phyloP scores from a whole-genome alignment of 2,329 filamentous ascomycete genomes.

The Nemania serpens region DNA sequence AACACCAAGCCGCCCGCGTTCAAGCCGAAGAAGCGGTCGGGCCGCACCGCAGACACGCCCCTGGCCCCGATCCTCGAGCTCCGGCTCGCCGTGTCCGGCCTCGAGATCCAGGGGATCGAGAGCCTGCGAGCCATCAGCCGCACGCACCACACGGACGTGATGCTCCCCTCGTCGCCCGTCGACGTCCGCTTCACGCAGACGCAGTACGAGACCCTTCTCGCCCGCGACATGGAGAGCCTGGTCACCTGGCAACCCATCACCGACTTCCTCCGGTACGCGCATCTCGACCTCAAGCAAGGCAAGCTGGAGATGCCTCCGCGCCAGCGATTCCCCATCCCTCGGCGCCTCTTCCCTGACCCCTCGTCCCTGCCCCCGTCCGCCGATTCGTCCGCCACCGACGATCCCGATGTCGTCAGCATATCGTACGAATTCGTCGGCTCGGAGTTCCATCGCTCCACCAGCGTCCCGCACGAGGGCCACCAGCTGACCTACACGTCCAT shows the following conservation, averaged over 20 bases:
- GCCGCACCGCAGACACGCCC: slow-evolving; percentile 27
- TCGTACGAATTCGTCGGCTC: slow-evolving; percentile 53
- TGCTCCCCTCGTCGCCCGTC: slow-evolving; percentile 52
- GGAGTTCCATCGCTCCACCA: slow-evolving; percentile 55
- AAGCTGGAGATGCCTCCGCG: slow-evolving; percentile 46
- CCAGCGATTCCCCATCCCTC: slow-evolving; percentile 42
- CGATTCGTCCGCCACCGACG: background rate
- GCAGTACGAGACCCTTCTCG: slow-evolving; percentile 41
- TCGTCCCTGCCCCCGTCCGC: background rate
- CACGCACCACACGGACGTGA: slow-evolving; percentile 48
- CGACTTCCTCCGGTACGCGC: slow-evolving; percentile 50
- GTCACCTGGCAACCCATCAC: slow-evolving; percentile 43
- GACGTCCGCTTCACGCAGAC: slow-evolving; percentile 54
- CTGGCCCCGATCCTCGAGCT: slow-evolving; percentile 45
- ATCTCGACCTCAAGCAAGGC: slow-evolving; percentile 51
- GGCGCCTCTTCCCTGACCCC: slow-evolving; percentile 28
- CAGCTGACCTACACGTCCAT: slow-evolving; percentile 57
- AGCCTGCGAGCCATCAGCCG: slow-evolving; percentile 47
- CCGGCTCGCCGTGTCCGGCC: slow-evolving; percentile 42
- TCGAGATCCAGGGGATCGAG: slow-evolving; percentile 40
- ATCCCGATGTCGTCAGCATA: background rate
- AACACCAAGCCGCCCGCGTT: background rate
- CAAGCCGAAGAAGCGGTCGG: slow-evolving; percentile 14
- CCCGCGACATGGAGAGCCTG: slow-evolving; percentile 31
- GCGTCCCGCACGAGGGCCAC: slow-evolving; percentile 50